A percentile compares a stretch with the other conserved stretches of the same genome.
Conservation (phyloP, 768 basidiomycete genomes). For the Auriscalpium vulgare region DNA sequence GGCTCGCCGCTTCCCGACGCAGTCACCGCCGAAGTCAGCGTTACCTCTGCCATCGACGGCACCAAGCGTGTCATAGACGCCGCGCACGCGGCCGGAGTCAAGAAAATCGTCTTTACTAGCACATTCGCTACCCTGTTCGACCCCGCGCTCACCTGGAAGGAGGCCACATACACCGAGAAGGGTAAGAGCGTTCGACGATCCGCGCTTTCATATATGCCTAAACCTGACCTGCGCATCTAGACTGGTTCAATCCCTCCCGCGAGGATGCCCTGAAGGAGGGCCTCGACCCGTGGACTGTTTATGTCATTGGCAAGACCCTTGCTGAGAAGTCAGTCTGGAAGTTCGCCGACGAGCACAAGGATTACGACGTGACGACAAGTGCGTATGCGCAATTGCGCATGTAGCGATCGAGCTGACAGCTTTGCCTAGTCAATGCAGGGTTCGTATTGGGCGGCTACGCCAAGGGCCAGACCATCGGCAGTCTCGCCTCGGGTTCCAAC, state of each 20-base stretch:
- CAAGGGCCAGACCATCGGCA: neutral
- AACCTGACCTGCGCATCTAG: neutral
- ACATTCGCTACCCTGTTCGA: neutral
- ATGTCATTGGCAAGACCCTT: neutral
- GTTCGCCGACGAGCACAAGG: neutral
- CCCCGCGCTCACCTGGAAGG: neutral
- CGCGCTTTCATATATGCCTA: neutral
- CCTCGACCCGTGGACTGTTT: neutral
- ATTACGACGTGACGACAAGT: neutral
- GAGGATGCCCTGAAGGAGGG: neutral
- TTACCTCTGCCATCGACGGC: neutral
- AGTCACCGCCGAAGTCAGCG: neutral
- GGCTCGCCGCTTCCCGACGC: neutral
- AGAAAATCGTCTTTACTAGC: neutral
- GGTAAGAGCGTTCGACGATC: neutral
- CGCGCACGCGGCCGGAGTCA: neutral
- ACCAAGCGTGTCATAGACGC: neutral
- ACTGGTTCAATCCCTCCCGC: neutral
- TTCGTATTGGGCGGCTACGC: neutral
- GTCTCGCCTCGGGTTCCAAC: neutral
- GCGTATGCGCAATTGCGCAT: neutral
- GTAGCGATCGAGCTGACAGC: neutral
- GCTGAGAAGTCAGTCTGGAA: neutral
- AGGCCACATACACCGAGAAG: neutral
- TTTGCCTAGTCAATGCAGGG: neutral